These are phyloP conservation scores for Scytalidium lignicola DNA, from an alignment of 2,329 filamentous ascomycete species.

Conservation along the genomic window DNA sequence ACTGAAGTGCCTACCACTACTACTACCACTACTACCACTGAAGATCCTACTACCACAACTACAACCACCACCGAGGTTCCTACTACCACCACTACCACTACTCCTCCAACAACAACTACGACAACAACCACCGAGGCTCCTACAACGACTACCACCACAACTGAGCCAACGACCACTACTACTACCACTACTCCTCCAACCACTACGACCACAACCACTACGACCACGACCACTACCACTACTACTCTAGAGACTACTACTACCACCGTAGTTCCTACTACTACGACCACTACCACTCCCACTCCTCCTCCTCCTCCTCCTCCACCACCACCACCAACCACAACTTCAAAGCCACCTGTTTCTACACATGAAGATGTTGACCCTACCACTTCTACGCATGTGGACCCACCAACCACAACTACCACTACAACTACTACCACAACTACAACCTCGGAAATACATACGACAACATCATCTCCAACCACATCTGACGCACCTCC, in stretches of 20 bases:
- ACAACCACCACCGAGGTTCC: not conserved
- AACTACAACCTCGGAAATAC: constrained; percentile 10
- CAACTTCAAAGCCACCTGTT: no score
- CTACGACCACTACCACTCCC: no score
- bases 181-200: not conserved
- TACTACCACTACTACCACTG: not conserved
- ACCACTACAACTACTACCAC: constrained; percentile 14
- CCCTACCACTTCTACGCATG: no score
- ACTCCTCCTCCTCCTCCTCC: no score
- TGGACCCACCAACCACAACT: not conserved
- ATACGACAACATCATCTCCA: no score
- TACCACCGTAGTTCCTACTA: no score
- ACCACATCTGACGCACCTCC: no score
- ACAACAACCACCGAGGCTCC: not conserved
- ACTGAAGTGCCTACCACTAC: not conserved
- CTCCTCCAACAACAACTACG: not conserved
- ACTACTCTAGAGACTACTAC: no score
- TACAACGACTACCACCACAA: not conserved
- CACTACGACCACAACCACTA: not conserved
- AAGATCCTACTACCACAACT: not conserved
- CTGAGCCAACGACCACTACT: not conserved
- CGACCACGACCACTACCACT: no score
- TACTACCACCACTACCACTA: no score
- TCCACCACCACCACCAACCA: no score
- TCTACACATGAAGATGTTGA: no score